phyloP scores from a whole-genome alignment of 2,329 filamentous ascomycete genomes.

The Trichoderma koningii region DNA sequence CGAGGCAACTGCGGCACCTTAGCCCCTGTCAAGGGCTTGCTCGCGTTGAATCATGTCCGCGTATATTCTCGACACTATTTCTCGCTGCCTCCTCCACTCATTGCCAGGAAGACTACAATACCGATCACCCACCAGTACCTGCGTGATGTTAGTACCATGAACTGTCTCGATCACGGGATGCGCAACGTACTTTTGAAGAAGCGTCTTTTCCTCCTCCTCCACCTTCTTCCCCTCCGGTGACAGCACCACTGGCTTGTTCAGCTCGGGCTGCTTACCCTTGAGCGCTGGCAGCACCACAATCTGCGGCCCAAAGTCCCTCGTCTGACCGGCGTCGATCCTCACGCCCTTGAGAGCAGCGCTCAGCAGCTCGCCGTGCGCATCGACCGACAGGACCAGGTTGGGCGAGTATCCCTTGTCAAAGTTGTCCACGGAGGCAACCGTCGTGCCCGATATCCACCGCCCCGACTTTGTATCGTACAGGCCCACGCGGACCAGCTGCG shows the following conservation, averaged over 20 bases:
- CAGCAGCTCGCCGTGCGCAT: constrained; percentile 48
- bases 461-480: constrained; percentile 53
- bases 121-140: constrained; percentile 70
- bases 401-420: constrained; percentile 64
- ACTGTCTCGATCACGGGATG: background rate
- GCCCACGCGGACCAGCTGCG: constrained; percentile 58
- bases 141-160: constrained; percentile 40
- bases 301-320: constrained; percentile 65
- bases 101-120: constrained; percentile 54
- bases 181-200: constrained; percentile 65
- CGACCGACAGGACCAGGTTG: constrained; percentile 56
- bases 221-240: constrained; percentile 61
- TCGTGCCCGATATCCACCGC: constrained; percentile 57
- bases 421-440: constrained; percentile 57
- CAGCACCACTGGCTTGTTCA: constrained; percentile 66
- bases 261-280: constrained; percentile 56
- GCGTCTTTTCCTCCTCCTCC: constrained; percentile 60
- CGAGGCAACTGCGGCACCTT: too few relatives aligned
- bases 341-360: constrained; percentile 59
- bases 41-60: background rate
- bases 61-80: constrained; percentile 45
- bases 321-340: constrained; percentile 63
- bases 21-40: background rate
- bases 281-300: constrained; percentile 52
- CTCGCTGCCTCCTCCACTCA: constrained; percentile 53